A percentile compares a stretch with the other conserved stretches of the same genome.
Evolutionary conservation across 73 alveolate species (phyloP).

Genomic region (Paramecium octaurelia): DNA sequence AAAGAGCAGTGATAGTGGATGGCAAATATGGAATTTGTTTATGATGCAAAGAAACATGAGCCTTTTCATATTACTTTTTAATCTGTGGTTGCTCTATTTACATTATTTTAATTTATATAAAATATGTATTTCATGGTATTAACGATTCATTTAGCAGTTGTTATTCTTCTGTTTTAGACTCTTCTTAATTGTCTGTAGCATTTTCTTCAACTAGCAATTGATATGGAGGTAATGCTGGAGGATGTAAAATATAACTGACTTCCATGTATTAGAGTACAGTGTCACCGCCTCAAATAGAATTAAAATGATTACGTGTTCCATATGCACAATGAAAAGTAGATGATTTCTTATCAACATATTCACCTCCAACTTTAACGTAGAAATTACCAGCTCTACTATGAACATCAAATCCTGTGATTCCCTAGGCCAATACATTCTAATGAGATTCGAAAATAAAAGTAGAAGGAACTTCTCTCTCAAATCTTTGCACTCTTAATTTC

Average conservation of each 20-base stretch:
- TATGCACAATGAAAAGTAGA: slow-evolving; percentile 13
- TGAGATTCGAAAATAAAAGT: not conserved
- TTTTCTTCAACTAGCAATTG: not conserved
- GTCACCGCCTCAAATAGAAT: slow-evolving; percentile 11
- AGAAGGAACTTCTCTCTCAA: slow-evolving; percentile 44
- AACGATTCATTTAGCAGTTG: not conserved
- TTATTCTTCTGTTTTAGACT: not conserved
- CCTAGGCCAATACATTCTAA: slow-evolving; percentile 39
- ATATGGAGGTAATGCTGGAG: slow-evolving; percentile 40
- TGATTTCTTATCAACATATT: slow-evolving; percentile 6
- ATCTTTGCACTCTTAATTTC: slow-evolving; percentile 18
- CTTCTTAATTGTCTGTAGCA: not conserved
- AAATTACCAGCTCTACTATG: slow-evolving; percentile 3
- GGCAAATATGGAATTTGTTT: slow-evolving; percentile 5
- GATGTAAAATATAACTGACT: slow-evolving; percentile 14
- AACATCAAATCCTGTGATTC: slow-evolving; percentile 39
- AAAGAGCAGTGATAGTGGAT: not conserved
- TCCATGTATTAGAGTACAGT: not conserved
- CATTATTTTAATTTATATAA: not conserved
- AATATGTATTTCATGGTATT: not conserved
- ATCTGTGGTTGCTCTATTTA: slow-evolving; percentile 17
- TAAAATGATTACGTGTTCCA: not conserved
- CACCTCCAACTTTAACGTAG: slow-evolving; percentile 28
- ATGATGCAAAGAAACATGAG: slow-evolving; percentile 14
- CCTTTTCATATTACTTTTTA: slow-evolving; percentile 6